Conservation (phyloP, 2,329 filamentous ascomycete genomes). For the Penicillium hesseltinei region DNA sequence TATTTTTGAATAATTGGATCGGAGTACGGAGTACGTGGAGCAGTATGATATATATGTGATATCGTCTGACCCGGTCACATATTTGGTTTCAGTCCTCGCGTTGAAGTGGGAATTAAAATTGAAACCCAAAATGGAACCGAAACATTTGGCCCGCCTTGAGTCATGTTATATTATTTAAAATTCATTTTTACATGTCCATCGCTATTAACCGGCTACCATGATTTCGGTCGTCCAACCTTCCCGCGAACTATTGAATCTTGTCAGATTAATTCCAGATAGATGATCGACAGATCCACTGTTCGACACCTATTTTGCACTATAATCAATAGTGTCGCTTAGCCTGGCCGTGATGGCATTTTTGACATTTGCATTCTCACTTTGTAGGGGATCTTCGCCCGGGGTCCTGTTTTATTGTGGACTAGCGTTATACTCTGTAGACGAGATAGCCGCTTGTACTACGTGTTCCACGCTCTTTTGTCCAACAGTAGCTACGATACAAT, state of each 20-base stretch:
- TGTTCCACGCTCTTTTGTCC: not conserved
- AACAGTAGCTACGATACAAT: not conserved
- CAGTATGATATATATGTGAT: not conserved
- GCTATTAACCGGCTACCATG: no score
- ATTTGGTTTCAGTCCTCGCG: not conserved
- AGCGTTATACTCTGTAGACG: not conserved
- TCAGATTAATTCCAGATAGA: slow-evolving; percentile 1
- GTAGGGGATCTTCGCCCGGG: slow-evolving; percentile 13
- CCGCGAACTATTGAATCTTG: slow-evolving; percentile 20
- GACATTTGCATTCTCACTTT: not conserved
- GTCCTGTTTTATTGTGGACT: not conserved
- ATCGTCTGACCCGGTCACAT: not conserved
- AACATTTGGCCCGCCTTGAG: not conserved
- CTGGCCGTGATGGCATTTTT: slow-evolving; percentile 3
- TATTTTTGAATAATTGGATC: not conserved
- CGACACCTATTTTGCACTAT: slow-evolving; percentile 3
- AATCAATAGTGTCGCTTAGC: slow-evolving; percentile 21
- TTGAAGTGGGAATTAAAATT: not conserved
- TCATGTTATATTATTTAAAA: not conserved
- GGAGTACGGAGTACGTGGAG: slow-evolving; percentile 8
- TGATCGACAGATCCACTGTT: slow-evolving; percentile 21
- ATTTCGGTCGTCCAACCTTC: not conserved
- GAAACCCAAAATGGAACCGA: not conserved
- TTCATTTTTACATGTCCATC: not conserved
- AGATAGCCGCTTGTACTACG: not conserved